These are phyloP conservation scores for Lycium ferocissimum DNA, from an alignment of 257 asterid genomes.

Conservation along the genomic window DNA sequence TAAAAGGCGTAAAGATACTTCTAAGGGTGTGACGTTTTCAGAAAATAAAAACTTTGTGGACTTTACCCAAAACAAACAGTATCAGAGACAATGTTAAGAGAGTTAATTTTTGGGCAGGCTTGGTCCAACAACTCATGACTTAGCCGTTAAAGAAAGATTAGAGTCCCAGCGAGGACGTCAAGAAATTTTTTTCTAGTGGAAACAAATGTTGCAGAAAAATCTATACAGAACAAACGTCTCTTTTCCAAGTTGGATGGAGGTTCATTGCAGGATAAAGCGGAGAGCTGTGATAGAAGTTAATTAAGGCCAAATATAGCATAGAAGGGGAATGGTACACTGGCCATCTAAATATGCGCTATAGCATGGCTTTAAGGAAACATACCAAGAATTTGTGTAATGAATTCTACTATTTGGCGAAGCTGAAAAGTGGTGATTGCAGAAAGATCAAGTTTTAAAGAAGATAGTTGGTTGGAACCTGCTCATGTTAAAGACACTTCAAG, in stretches of 20 bases:
- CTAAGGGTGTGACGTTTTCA: background rate
- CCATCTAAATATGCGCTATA: background rate
- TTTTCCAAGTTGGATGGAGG: background rate
- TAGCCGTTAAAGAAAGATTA: background rate
- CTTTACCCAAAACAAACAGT: background rate
- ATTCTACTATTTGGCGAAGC: background rate
- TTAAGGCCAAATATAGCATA: background rate
- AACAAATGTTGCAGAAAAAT: background rate
- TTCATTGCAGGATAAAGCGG: background rate
- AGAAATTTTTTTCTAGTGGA: background rate
- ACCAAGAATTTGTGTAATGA: background rate
- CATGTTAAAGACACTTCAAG: background rate
- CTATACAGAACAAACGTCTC: background rate
- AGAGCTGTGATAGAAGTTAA: background rate
- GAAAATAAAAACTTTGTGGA: no score
- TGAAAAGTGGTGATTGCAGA: no score
- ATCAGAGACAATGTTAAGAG: background rate
- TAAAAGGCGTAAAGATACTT: background rate
- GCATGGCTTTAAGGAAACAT: constrained; percentile 3
- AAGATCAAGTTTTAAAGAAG: background rate
- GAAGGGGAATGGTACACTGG: background rate
- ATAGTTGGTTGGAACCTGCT: background rate
- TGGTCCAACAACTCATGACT: background rate
- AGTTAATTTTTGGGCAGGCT: background rate
- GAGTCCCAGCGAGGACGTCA: background rate